Percentiles rank a stretch among this genome's conserved stretches.
phyloP scores from a whole-genome alignment of 768 basidiomycete species.

The Trichaptum fuscoviolaceum region DNA sequence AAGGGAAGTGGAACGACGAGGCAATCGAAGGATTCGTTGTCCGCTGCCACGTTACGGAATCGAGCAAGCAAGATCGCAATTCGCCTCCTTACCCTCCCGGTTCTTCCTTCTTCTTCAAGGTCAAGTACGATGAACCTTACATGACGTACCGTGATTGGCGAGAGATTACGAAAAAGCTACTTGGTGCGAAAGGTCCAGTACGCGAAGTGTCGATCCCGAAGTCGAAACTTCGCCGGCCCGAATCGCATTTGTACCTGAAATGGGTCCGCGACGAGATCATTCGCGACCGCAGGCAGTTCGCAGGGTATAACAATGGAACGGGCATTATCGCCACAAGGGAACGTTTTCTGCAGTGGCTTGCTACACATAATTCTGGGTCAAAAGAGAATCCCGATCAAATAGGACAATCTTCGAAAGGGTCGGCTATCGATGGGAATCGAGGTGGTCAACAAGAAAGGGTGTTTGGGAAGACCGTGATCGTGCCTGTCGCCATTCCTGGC shows the following conservation, averaged over 20 bases:
- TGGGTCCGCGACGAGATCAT: conserved; percentile 83
- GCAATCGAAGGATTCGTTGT: conserved; percentile 94
- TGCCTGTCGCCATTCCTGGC: conserved; percentile 88
- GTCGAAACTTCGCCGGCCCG: conserved; percentile 65
- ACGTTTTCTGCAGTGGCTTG: conserved; percentile 66
- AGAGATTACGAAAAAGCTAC: conserved; percentile 81
- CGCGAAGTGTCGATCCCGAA: conserved; percentile 44
- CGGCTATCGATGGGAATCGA: background rate
- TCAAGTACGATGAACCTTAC: conserved; percentile 99
- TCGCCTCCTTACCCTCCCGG: conserved; percentile 65
- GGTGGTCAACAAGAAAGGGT: conserved; percentile 16
- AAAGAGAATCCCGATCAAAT: background rate
- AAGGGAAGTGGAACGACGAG: conserved; percentile 78
- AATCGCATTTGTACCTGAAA: conserved; percentile 72
- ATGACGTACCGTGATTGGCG: conserved; percentile 99
- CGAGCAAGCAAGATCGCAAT: conserved; percentile 16
- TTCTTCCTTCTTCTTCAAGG: conserved; percentile 95
- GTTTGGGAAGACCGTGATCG: conserved; percentile 74
- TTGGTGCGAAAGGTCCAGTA: conserved; percentile 34
- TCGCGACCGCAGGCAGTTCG: conserved; percentile 53
- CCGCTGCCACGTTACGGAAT: conserved; percentile 57
- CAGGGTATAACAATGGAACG: conserved; percentile 58
- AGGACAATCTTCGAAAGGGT: background rate
- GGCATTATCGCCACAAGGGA: conserved; percentile 86
- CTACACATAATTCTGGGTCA: conserved; percentile 20